Conservation (phyloP, 345 rosid species). For the Aquilaria malaccensis region DNA sequence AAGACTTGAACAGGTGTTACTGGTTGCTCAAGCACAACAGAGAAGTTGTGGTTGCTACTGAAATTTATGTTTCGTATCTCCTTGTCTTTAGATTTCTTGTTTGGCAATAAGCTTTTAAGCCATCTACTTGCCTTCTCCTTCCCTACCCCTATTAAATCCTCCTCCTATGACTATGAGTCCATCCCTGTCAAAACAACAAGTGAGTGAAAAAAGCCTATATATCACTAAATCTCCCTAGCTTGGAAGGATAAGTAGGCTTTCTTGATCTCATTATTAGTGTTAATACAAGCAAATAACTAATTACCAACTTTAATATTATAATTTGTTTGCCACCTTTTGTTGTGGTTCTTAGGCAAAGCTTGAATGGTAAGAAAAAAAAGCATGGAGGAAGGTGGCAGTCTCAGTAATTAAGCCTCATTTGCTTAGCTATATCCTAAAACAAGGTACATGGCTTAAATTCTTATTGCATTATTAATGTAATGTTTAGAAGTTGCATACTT, state of each 20-base stretch:
- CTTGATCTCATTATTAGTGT: too few relatives aligned
- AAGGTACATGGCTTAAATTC: too few relatives aligned
- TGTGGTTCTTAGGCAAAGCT: too few relatives aligned
- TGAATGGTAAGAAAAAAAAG: too few relatives aligned
- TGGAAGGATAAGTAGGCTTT: conserved; percentile 12
- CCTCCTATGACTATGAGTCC: not conserved
- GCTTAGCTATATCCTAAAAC: too few relatives aligned
- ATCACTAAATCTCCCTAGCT: conserved; percentile 7
- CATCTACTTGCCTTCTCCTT: conserved; percentile 92
- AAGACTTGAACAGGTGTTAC: conserved; percentile 31
- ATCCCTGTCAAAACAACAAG: conserved; percentile 15
- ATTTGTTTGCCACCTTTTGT: too few relatives aligned
- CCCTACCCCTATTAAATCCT: conserved; percentile 14
- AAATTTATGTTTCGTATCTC: conserved; percentile 23
- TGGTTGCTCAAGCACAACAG: conserved; percentile 26
- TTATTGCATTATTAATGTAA: too few relatives aligned
- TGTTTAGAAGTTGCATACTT: too few relatives aligned
- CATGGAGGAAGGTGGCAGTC: too few relatives aligned
- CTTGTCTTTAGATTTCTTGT: conserved; percentile 49
- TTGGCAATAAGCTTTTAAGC: conserved; percentile 60
- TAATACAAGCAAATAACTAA: not conserved
- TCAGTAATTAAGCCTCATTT: too few relatives aligned
- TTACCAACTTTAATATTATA: too few relatives aligned
- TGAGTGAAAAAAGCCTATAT: conserved; percentile 15
- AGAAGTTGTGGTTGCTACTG: conserved; percentile 15